phyloP scores from a whole-genome alignment of 805 yeast genomes.

The Saturnispora quitensis region DNA sequence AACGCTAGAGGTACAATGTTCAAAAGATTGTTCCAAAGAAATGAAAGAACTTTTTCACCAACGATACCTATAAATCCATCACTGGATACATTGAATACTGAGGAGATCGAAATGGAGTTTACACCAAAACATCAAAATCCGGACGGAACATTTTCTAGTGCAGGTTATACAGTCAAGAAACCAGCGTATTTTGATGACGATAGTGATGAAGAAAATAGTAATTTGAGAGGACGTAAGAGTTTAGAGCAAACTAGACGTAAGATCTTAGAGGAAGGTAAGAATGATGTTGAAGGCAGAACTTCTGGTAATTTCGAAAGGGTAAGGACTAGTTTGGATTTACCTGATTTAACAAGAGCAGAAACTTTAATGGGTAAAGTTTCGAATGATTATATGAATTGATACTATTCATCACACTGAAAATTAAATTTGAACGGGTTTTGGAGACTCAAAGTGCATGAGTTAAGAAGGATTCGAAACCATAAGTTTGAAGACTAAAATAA shows the following conservation, averaged over 20 bases:
- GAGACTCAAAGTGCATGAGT: not conserved
- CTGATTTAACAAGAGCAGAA: slow-evolving; percentile 29
- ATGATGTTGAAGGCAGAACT: slow-evolving; percentile 16
- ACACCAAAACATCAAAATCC: slow-evolving; percentile 14
- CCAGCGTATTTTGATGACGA: slow-evolving; percentile 11
- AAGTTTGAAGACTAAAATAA: not conserved
- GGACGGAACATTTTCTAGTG: slow-evolving; percentile 28
- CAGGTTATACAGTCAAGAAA: slow-evolving; percentile 22
- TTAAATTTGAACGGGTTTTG: not conserved
- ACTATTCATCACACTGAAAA: not conserved
- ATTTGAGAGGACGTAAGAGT: slow-evolving; percentile 12
- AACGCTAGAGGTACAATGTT: slow-evolving; percentile 32
- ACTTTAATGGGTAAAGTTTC: slow-evolving; percentile 26
- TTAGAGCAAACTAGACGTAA: slow-evolving; percentile 21
- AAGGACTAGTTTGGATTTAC: slow-evolving; percentile 32
- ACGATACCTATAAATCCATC: slow-evolving; percentile 28
- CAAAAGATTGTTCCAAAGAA: slow-evolving; percentile 29
- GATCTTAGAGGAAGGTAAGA: slow-evolving; percentile 9
- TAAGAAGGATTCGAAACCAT: no score
- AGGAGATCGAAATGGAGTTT: slow-evolving; percentile 42
- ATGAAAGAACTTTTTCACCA: slow-evolving; percentile 20
- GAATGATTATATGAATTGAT: slow-evolving; percentile 1
- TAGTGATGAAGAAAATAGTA: slow-evolving; percentile 4
- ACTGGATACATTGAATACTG: slow-evolving; percentile 33
- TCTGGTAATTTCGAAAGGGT: slow-evolving; percentile 21